phyloP scores from a whole-genome alignment of 2,329 filamentous ascomycete genomes.

The Helotiales sp. region DNA sequence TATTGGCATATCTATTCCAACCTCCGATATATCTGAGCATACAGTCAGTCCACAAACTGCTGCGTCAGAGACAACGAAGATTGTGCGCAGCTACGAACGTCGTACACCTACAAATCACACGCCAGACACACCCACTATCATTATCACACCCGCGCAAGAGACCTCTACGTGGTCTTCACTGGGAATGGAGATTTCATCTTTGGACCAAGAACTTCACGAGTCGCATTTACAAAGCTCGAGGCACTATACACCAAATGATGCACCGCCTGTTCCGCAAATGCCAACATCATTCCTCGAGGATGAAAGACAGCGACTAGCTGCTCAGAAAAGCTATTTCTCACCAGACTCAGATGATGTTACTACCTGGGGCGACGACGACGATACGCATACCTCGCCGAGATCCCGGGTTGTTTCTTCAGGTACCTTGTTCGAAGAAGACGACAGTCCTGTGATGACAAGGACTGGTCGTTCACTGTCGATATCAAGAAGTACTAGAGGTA shows the following conservation, averaged over 20 bases:
- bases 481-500: constrained; percentile 18
- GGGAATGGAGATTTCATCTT: not conserved
- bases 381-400: constrained; percentile 8
- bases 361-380: constrained; percentile 31
- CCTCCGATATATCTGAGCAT: constrained; percentile 46
- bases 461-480: constrained; percentile 40
- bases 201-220: not conserved
- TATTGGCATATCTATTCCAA: constrained; percentile 68
- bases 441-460: constrained; percentile 43
- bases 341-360: constrained; percentile 33
- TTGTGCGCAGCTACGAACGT: constrained; percentile 25
- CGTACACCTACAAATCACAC: constrained; percentile 22
- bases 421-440: constrained; percentile 72
- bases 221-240: not conserved
- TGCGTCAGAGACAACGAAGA: constrained; percentile 28
- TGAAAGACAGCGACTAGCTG: constrained; percentile 27
- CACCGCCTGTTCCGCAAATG: constrained; percentile 61
- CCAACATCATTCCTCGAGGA: constrained; percentile 39
- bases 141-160: constrained; percentile 53
- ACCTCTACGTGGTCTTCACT: constrained; percentile 32
- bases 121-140: constrained; percentile 47
- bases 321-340: constrained; percentile 32
- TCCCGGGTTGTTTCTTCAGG: constrained; percentile 43
- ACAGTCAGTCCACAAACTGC: constrained; percentile 51
- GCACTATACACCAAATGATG: constrained; percentile 30